A percentile compares a stretch with the other conserved stretches of the same genome.
Evolutionary conservation across 768 basidiomycete species (phyloP).

Genomic region (Phaeotremella skinneri): DNA sequence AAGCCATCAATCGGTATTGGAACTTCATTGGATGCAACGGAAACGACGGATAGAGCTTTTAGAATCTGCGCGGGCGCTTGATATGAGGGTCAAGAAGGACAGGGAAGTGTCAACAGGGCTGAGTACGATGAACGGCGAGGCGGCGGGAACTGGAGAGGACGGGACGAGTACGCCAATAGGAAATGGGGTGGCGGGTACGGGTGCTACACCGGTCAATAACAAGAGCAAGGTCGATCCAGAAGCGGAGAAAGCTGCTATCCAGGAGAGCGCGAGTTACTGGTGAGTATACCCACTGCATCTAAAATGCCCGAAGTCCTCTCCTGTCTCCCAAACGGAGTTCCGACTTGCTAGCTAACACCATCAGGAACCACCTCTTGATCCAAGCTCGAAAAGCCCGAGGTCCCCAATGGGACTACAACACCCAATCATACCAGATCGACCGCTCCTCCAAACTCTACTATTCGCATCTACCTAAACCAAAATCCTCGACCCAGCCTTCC

Average conservation of each 20-base stretch:
- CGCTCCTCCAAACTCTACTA: conserved; percentile 31
- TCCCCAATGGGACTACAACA: conserved; percentile 51
- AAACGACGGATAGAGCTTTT: not conserved
- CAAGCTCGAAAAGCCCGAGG: conserved; percentile 46
- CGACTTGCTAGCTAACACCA: not conserved
- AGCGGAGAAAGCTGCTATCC: conserved; percentile 31
- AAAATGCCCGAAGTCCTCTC: no score
- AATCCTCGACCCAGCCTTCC: not conserved
- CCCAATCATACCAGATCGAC: conserved; percentile 42
- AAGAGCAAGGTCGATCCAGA: conserved; percentile 23
- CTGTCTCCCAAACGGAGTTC: not conserved
- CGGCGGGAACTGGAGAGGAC: no score
- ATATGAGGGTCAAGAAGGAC: no score
- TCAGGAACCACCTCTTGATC: conserved; percentile 50
- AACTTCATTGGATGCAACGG: conserved; percentile 2
- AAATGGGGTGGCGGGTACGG: no score
- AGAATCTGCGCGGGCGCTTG: not conserved
- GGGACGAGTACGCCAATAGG: no score
- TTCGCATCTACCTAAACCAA: conserved; percentile 21
- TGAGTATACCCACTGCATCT: conserved; percentile 19
- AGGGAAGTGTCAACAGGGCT: no score
- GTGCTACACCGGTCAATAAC: conserved; percentile 9
- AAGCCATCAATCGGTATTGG: not conserved
- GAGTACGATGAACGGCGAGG: not conserved
- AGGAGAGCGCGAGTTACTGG: conserved; percentile 43